phyloP scores from a whole-genome alignment of 1,284 basidiomycete genomes.

The Phenoliferia sp. region DNA sequence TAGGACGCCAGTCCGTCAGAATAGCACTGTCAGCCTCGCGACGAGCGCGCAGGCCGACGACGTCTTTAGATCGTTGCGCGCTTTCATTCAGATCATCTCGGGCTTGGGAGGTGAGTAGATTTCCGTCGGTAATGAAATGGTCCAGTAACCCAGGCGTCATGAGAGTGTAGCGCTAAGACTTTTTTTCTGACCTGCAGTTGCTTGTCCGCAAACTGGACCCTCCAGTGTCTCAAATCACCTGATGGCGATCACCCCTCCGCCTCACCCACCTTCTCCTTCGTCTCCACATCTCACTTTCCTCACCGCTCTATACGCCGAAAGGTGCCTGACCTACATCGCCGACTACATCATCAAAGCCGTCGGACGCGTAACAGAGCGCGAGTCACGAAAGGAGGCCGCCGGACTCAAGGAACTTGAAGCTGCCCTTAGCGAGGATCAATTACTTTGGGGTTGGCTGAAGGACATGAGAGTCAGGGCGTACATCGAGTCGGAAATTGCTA shows the following conservation, averaged over 20 bases:
- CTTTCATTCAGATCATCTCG: slow-evolving; percentile 20
- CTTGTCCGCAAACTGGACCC: neutral
- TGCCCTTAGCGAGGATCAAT: slow-evolving; percentile 18
- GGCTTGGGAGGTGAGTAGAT: slow-evolving; percentile 14
- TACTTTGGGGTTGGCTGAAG: slow-evolving; percentile 13
- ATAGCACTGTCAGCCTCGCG: neutral
- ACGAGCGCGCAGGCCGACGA: slow-evolving; percentile 7
- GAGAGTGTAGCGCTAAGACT: neutral
- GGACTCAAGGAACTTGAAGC: slow-evolving; percentile 15
- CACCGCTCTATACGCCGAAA: slow-evolving; percentile 24
- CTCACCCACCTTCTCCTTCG: neutral
- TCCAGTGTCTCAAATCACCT: slow-evolving; percentile 7
- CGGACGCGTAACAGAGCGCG: slow-evolving; percentile 10
- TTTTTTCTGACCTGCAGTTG: neutral
- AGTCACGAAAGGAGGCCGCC: neutral
- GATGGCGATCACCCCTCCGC: slow-evolving; percentile 4
- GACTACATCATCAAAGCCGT: slow-evolving; percentile 18
- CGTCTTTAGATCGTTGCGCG: slow-evolving; percentile 17
- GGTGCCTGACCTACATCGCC: slow-evolving; percentile 12
- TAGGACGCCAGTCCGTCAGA: no score
- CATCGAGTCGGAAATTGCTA: slow-evolving; percentile 11
- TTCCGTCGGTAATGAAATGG: neutral
- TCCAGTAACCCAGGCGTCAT: neutral
- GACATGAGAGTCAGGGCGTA: slow-evolving; percentile 8
- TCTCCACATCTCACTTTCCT: slow-evolving; percentile 22